Evolutionary conservation across 768 basidiomycete species (phyloP).

Genomic region (Tubosaeta sp.): DNA sequence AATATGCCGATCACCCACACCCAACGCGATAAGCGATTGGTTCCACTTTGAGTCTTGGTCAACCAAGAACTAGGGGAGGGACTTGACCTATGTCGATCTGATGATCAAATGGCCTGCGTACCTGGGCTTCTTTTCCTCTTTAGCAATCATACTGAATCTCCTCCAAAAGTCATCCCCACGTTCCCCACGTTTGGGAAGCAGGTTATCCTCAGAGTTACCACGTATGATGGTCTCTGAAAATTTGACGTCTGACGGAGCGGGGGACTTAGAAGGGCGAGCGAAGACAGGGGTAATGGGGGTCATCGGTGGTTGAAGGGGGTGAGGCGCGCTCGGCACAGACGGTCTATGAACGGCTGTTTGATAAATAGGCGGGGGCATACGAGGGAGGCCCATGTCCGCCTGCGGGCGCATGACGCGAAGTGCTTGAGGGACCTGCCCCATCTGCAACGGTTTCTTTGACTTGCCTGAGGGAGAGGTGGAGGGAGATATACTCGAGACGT

Average conservation of each 20-base stretch:
- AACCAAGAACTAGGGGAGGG: constrained; percentile 55
- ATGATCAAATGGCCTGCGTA: constrained; percentile 11
- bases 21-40: constrained; percentile 55
- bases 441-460: constrained; percentile 20
- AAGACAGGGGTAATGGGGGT: constrained; percentile 80
- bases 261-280: constrained; percentile 50
- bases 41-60: constrained; percentile 52
- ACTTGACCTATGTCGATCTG: neutral
- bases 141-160: constrained; percentile 79
- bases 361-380: constrained; percentile 31
- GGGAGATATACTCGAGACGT: constrained; percentile 47
- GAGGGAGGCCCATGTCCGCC: constrained; percentile 15
- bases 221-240: constrained; percentile 60
- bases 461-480: constrained; percentile 32
- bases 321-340: constrained; percentile 52
- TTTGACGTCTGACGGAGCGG: constrained; percentile 39
- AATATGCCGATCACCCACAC: constrained; percentile 66
- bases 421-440: constrained; percentile 28
- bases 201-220: constrained; percentile 60
- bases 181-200: constrained; percentile 65
- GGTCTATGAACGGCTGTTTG: constrained; percentile 27
- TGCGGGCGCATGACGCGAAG: constrained; percentile 19
- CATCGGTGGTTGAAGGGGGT: constrained; percentile 71
- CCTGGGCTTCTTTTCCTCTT: constrained; percentile 58
- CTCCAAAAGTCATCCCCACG: constrained; percentile 85